Base-by-base conservation (phyloP, 768 basidiomycete genomes). In the Tylopilus felleus region DNA sequence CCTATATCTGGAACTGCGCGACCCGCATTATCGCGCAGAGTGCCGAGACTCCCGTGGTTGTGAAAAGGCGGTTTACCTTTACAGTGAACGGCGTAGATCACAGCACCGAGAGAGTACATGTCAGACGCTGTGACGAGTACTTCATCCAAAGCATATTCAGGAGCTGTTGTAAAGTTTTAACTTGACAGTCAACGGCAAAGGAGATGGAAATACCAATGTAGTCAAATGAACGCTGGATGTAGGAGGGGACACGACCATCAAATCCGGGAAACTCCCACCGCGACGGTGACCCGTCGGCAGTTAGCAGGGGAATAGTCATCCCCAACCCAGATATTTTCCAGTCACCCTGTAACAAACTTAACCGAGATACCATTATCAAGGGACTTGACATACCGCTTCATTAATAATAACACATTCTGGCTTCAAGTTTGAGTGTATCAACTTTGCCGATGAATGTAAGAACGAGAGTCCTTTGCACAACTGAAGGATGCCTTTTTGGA, bases 271-370 rank as follows among this genome's bases (percentile, higher is more conserved):
- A 97, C 61, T 93, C 88, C 89, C 95, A 98, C 25, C 83, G 80
- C 1, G 92, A 83, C 0, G 88, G 79, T 8, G 80, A 74, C 7
- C 93, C 93, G 55, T 88, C 82, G 5, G 83, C 72, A 22, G 78
- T 74, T 36, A 81, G 72, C 8, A 97, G 75, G 7, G 91, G 80
- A 28, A 95, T 93, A 1, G 91, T 93, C 46, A 94, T 75, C 2
- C 93, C 92, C 36, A 99, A 77, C 2, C 93, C 95, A 17, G 88
- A 84, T 31, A 99, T 81, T 73, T 98, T 99, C 97, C 97, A 99
- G 71, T 99, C 97, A 29, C 97, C 96, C 93, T 96, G 61, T 16
- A 49, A 43, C n/a, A 23, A 45, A 28, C 22, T 41, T 27, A 4
- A 28, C 4, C 19, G 27, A 55, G 27, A 48, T 45, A 22, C 29